phyloP scores from a whole-genome alignment of 2,329 filamentous ascomycete genomes.

The Cordyceps farinosa region DNA sequence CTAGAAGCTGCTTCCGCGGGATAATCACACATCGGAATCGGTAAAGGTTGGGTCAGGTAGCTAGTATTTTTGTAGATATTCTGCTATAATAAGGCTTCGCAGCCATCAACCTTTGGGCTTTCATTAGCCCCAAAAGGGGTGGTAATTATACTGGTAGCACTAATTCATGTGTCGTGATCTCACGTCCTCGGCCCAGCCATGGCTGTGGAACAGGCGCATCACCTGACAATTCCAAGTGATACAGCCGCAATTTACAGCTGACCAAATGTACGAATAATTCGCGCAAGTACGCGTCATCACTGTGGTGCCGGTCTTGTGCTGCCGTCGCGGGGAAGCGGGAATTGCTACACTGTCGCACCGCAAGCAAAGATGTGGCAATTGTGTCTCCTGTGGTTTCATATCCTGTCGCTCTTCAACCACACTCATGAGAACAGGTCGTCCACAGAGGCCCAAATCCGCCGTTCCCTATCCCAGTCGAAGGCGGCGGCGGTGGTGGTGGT shows the following conservation, averaged over 20 bases:
- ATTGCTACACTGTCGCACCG: background rate
- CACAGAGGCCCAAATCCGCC: slow-evolving; percentile 41
- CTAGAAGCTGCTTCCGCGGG: background rate
- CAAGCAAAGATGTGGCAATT: background rate
- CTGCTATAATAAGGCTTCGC: background rate
- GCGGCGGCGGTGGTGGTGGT: no score
- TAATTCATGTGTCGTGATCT: background rate
- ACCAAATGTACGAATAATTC: background rate
- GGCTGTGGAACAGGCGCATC: background rate
- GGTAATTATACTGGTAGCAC: background rate
- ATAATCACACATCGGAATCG: no score
- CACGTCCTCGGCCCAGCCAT: background rate
- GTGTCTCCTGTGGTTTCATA: background rate
- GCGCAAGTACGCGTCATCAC: background rate
- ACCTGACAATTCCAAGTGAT: background rate
- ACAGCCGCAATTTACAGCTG: background rate
- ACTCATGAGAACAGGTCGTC: slow-evolving; percentile 39
- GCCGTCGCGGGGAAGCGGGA: background rate
- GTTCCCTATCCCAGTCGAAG: slow-evolving; percentile 22
- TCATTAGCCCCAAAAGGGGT: background rate
- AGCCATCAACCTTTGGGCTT: background rate
- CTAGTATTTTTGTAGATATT: background rate
- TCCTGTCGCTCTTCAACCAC: background rate
- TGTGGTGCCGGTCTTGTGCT: background rate
- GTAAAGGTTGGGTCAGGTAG: background rate